phyloP scores from a whole-genome alignment of 345 rosid species.

The Salix dunnii region DNA sequence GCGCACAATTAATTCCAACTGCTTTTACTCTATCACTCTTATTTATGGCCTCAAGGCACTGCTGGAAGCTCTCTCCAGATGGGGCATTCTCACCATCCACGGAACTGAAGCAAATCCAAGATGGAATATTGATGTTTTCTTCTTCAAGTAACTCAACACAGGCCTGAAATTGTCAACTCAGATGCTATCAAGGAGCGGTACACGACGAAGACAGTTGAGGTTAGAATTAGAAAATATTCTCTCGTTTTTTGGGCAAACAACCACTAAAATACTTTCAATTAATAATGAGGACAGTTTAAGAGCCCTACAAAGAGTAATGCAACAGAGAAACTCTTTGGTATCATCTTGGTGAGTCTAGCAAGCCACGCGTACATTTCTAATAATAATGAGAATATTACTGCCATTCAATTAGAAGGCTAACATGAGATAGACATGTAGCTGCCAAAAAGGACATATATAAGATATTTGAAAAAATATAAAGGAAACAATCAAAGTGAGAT shows the following conservation, averaged over 20 bases:
- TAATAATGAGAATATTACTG: background rate
- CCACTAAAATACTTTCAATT: background rate
- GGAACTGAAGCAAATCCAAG: constrained; percentile 86
- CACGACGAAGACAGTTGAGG: background rate
- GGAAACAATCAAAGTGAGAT: too few species aligned
- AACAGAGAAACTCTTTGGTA: too few species aligned
- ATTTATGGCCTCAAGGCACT: constrained; percentile 60
- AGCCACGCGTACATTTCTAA: background rate
- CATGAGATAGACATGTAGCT: background rate
- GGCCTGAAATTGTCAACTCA: constrained; percentile 42
- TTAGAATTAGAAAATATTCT: background rate
- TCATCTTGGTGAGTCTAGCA: background rate
- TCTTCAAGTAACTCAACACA: constrained; percentile 79
- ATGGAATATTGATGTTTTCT: constrained; percentile 66
- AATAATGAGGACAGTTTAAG: background rate
- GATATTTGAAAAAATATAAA: too few species aligned
- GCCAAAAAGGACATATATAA: background rate
- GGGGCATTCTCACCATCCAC: constrained; percentile 79
- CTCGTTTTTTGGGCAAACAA: too few species aligned
- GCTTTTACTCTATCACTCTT: constrained; percentile 58
- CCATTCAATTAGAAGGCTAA: background rate
- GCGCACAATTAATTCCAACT: constrained; percentile 80
- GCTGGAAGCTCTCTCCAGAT: constrained; percentile 76
- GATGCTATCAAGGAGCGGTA: background rate
- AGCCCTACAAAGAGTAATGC: background rate